Percentiles rank a stretch among this genome's conserved stretches.
These are phyloP conservation scores for Phytophthora uliginosa DNA, from an alignment of 352 stramenopile genomes.

Conservation along the genomic window DNA sequence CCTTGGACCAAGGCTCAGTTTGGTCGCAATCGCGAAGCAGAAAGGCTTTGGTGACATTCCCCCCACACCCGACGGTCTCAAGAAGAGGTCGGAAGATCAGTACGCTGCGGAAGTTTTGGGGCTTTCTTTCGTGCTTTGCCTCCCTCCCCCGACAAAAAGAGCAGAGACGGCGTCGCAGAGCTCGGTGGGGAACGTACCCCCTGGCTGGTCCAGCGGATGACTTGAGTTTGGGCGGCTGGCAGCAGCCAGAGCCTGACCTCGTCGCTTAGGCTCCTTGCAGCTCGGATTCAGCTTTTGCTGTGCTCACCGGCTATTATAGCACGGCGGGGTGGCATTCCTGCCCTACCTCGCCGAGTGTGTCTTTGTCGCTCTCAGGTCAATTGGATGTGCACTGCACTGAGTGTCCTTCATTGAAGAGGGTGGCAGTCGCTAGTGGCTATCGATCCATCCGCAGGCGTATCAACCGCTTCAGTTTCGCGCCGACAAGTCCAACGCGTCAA, in stretches of 20 bases:
- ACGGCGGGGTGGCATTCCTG: neutral
- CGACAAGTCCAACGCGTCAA: neutral
- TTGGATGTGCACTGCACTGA: neutral
- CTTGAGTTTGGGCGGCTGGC: constrained; percentile 7
- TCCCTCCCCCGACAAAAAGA: constrained; percentile 11
- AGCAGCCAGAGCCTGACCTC: neutral
- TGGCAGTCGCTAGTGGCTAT: constrained; percentile 19
- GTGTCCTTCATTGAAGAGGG: constrained; percentile 22
- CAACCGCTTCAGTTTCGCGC: constrained; percentile 1
- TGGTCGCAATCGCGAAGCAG: neutral
- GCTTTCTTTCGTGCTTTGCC: constrained; percentile 27
- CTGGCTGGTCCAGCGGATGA: constrained; percentile 15
- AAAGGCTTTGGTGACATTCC: constrained; percentile 5
- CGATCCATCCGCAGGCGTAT: neutral
- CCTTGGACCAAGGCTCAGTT: too few species aligned
- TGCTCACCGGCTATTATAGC: neutral
- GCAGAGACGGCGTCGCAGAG: constrained; percentile 10
- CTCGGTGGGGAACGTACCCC: constrained; percentile 12
- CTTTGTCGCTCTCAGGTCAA: constrained; percentile 14
- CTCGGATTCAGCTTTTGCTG: neutral
- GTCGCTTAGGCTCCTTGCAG: neutral
- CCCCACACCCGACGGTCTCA: neutral
- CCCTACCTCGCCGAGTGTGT: constrained; percentile 13
- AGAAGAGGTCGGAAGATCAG: constrained; percentile 40
- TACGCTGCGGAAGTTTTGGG: constrained; percentile 19